phyloP scores from a whole-genome alignment of 345 rosid species.

The Syzygium grande region DNA sequence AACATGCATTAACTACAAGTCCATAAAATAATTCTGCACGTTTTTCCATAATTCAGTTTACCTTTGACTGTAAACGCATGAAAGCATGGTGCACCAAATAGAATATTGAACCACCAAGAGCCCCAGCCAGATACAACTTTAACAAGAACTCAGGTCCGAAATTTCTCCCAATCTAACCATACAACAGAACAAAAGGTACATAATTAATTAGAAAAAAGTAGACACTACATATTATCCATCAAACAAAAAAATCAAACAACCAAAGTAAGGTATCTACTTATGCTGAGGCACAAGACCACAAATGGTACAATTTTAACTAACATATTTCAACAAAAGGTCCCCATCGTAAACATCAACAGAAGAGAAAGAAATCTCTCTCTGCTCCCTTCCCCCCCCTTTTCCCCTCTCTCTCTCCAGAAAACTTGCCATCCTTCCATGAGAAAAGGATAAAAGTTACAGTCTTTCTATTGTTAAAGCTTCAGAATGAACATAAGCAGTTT shows the following conservation, averaged over 20 bases:
- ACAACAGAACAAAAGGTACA: background rate
- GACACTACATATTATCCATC: background rate
- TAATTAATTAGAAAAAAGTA: background rate
- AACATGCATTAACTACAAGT: background rate
- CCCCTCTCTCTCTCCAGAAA: background rate
- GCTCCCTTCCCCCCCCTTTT: background rate
- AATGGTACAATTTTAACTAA: background rate
- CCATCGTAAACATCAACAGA: background rate
- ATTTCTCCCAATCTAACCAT: constrained; percentile 46
- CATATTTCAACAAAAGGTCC: background rate
- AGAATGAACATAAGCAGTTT: background rate
- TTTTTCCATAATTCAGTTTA: constrained; percentile 8
- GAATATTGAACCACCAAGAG: constrained; percentile 74
- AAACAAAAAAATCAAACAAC: background rate
- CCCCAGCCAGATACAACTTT: constrained; percentile 74
- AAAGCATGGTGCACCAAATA: constrained; percentile 59
- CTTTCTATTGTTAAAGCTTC: background rate
- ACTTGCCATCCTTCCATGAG: background rate
- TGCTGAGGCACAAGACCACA: background rate
- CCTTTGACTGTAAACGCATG: constrained; percentile 50
- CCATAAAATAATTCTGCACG: background rate
- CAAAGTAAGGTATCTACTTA: background rate
- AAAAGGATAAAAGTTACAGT: background rate
- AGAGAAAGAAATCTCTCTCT: background rate
- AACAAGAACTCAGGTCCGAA: constrained; percentile 66